Evolutionary conservation across 352 stramenopile species (phyloP).

Genomic region (Phytophthora pisi): DNA sequence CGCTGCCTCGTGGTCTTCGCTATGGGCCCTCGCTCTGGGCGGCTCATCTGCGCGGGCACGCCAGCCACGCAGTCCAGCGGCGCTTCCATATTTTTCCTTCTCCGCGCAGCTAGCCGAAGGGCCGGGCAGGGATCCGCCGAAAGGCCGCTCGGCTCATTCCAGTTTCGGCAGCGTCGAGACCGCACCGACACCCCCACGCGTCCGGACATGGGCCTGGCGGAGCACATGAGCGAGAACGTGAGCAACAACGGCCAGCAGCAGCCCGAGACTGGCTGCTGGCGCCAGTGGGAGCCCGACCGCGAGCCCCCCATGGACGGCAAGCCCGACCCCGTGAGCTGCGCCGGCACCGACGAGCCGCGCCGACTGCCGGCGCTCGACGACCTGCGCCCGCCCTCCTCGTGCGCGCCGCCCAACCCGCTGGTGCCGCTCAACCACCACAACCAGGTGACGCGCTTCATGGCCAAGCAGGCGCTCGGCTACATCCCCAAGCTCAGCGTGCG

Average conservation of each 20-base stretch:
- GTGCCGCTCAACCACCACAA: slow-evolving; percentile 54
- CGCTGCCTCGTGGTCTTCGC: neutral
- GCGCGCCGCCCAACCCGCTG: slow-evolving; percentile 14
- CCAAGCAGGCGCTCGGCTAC: slow-evolving; percentile 66
- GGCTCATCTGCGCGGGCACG: neutral
- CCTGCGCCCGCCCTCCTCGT: neutral
- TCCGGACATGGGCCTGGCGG: slow-evolving; percentile 30
- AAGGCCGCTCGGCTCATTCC: neutral
- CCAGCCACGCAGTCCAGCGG: neutral
- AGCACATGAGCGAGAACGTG: slow-evolving; percentile 41
- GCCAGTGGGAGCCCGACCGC: slow-evolving; percentile 40
- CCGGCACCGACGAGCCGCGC: slow-evolving; percentile 1
- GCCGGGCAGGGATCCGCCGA: neutral
- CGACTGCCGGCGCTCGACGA: slow-evolving; percentile 12
- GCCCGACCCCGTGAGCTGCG: slow-evolving; percentile 16
- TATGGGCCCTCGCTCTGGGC: neutral
- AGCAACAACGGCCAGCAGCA: slow-evolving; percentile 25
- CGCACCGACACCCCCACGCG: neutral
- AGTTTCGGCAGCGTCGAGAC: slow-evolving; percentile 24
- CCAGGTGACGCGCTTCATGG: slow-evolving; percentile 64
- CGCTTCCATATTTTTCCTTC: slow-evolving; percentile 4
- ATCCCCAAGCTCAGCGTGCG: slow-evolving; percentile 52
- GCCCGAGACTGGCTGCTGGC: slow-evolving; percentile 5
- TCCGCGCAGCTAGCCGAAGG: neutral
- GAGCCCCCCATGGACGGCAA: slow-evolving; percentile 31